phyloP scores from a whole-genome alignment of 768 basidiomycete genomes.

The Pleurotus platypus region DNA sequence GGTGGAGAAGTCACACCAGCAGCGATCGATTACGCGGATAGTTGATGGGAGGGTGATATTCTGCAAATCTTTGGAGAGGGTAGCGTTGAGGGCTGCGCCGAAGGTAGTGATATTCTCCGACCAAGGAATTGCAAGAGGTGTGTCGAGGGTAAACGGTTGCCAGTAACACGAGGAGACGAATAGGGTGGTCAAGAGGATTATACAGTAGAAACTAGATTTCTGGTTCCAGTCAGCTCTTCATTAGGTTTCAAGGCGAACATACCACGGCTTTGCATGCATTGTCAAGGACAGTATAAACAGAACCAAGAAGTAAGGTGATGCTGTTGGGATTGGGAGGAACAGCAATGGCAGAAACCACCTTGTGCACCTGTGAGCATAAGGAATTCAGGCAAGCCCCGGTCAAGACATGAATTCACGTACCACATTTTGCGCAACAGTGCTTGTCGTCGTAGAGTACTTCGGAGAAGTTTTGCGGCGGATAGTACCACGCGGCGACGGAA shows the following conservation, averaged over 20 bases:
- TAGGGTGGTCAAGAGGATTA: conserved; percentile 75
- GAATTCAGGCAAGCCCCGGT: neutral
- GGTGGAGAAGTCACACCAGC: conserved; percentile 79
- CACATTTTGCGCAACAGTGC: conserved; percentile 39
- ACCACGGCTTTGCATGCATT: conserved; percentile 85
- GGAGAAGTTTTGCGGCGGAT: too few species aligned
- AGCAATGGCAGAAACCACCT: conserved; percentile 82
- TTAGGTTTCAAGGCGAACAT: conserved; percentile 18
- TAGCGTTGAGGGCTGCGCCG: conserved; percentile 56
- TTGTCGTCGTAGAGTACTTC: neutral
- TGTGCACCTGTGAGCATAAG: conserved; percentile 59
- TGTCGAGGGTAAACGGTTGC: conserved; percentile 73
- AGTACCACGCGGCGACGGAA: too few species aligned
- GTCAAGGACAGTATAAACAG: conserved; percentile 75
- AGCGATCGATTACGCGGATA: conserved; percentile 71
- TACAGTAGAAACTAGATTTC: conserved; percentile 73
- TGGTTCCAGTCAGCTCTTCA: too few species aligned
- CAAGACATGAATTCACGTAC: conserved; percentile 31
- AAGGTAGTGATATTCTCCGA: conserved; percentile 70
- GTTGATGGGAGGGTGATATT: conserved; percentile 44
- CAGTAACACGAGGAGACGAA: conserved; percentile 89
- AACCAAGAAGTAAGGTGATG: conserved; percentile 75
- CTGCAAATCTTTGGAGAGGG: conserved; percentile 33
- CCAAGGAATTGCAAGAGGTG: conserved; percentile 63
- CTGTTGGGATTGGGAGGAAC: conserved; percentile 73